Conservation (phyloP, 2,329 filamentous ascomycete species). For the Penicillium oxalicum region DNA sequence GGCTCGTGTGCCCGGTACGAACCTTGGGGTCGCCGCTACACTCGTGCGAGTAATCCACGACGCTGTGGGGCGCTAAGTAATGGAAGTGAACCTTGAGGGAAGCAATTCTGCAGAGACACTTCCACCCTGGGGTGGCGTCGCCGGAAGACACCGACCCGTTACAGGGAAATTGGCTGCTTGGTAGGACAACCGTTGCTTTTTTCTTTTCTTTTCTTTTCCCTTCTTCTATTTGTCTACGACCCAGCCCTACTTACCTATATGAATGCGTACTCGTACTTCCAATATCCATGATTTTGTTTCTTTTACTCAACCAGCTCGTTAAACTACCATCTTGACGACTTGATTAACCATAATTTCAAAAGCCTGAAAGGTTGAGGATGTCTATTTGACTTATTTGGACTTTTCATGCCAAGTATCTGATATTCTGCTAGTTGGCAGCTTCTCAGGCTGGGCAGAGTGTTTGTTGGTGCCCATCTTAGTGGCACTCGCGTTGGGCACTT, state of each 20-base stretch:
- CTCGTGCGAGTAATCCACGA: constrained; percentile 53
- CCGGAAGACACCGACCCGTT: constrained; percentile 47
- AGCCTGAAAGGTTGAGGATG: no score
- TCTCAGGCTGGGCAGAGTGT: no score
- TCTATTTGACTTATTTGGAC: no score
- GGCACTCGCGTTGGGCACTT: no score
- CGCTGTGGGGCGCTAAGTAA: constrained; percentile 49
- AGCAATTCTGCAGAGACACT: constrained; percentile 54
- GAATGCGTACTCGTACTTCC: not conserved
- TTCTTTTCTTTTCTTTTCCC: constrained; percentile 18
- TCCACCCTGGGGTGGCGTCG: constrained; percentile 51
- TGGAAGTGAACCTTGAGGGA: constrained; percentile 51
- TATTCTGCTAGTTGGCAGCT: no score
- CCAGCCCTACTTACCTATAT: not conserved
- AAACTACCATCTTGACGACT: no score
- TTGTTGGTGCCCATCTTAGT: no score
- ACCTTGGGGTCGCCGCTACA: constrained; percentile 48
- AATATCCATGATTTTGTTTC: no score
- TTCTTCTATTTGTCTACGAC: not conserved
- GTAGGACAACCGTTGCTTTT: constrained; percentile 32
- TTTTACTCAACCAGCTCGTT: no score
- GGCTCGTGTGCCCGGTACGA: constrained; percentile 50
- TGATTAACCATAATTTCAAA: no score
- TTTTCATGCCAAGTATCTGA: no score
- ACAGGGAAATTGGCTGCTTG: constrained; percentile 33